Evolutionary conservation across 768 basidiomycete species (phyloP).

Genomic region (Lactarius akahatsu): DNA sequence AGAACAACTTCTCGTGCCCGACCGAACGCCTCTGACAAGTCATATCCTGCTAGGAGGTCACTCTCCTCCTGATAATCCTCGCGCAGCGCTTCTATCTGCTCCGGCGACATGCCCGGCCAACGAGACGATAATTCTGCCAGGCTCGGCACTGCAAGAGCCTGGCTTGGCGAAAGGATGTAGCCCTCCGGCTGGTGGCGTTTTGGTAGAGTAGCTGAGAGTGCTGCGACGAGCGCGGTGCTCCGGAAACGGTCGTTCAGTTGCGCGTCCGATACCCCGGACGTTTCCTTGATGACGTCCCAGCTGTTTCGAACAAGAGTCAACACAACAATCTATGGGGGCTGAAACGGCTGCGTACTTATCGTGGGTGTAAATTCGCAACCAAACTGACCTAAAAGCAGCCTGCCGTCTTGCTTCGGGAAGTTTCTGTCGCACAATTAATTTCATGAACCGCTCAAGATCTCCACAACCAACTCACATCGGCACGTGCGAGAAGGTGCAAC

Average conservation of each 20-base stretch:
- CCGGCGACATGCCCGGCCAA: constrained; percentile 71
- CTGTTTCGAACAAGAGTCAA: constrained; percentile 41
- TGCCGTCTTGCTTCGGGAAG: constrained; percentile 67
- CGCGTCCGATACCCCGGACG: constrained; percentile 71
- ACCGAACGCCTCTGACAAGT: constrained; percentile 59
- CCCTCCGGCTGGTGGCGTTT: constrained; percentile 45
- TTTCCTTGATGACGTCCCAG: constrained; percentile 76
- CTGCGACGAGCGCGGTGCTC: constrained; percentile 70
- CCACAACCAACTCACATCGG: constrained; percentile 42
- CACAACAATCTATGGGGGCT: neutral
- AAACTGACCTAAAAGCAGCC: constrained; percentile 72
- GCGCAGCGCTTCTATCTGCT: constrained; percentile 57
- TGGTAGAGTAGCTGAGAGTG: constrained; percentile 51
- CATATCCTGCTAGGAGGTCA: constrained; percentile 51
- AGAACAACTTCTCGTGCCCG: constrained; percentile 62
- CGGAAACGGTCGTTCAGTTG: constrained; percentile 72
- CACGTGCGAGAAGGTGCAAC: constrained; percentile 60
- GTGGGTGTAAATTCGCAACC: constrained; percentile 85
- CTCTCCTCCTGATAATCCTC: constrained; percentile 65
- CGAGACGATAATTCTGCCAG: constrained; percentile 61
- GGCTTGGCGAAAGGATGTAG: constrained; percentile 54
- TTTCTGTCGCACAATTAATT: constrained; percentile 41
- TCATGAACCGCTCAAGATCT: neutral
- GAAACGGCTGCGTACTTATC: constrained; percentile 61
- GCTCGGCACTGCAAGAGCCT: constrained; percentile 59